phyloP scores from a whole-genome alignment of 352 stramenopile genomes.

The Pythium sp. region DNA sequence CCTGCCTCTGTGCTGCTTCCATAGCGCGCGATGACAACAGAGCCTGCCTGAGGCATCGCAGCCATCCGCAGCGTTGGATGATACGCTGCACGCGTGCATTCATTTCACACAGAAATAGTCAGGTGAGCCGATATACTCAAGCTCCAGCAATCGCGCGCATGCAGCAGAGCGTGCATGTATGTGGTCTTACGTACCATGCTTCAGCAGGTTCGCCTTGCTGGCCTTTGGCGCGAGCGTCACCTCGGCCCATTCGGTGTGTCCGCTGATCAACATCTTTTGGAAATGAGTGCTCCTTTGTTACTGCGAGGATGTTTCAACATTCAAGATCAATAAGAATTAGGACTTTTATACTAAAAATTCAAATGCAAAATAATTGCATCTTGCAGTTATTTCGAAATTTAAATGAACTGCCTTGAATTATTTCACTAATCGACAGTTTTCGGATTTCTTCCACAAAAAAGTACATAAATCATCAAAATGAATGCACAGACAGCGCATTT shows the following conservation, averaged over 20 bases:
- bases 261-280: constrained; percentile 27
- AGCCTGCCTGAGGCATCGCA: constrained; percentile 31
- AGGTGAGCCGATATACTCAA: not conserved
- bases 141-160: too few relatives aligned
- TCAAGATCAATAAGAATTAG: too few relatives aligned
- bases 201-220: constrained; percentile 40
- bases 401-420: too few relatives aligned
- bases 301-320: too few relatives aligned
- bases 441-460: not conserved
- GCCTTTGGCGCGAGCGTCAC: constrained; percentile 24
- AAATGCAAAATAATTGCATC: too few relatives aligned
- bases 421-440: too few relatives aligned
- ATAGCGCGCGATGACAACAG: constrained; percentile 32
- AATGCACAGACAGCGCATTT: not conserved
- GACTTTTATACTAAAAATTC: too few relatives aligned
- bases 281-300: too few relatives aligned
- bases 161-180: not conserved
- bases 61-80: constrained; percentile 35
- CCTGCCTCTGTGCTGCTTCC: not conserved
- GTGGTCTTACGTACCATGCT: constrained; percentile 23
- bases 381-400: too few relatives aligned
- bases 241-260: constrained; percentile 41
- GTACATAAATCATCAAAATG: not conserved
- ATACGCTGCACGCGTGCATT: constrained; percentile 30
- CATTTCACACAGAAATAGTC: not conserved